Percentiles rank a stretch among this genome's conserved stretches.
Evolutionary conservation across 768 basidiomycete species (phyloP).

Genomic region (Omphalotus guepiniiformis): DNA sequence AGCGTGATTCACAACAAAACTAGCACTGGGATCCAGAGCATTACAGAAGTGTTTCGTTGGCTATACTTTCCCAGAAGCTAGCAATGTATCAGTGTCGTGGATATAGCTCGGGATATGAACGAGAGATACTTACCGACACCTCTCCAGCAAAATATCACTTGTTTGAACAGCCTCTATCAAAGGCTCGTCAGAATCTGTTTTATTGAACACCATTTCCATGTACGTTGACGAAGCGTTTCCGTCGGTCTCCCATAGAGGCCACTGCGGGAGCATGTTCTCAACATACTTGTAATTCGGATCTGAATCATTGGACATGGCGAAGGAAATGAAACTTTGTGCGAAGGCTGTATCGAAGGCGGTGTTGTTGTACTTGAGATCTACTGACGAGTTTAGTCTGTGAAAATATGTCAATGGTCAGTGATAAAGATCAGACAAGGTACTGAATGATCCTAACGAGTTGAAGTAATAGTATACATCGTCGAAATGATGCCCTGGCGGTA

Average conservation of each 20-base stretch:
- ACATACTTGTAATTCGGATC: conserved; percentile 17
- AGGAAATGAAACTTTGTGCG: conserved; percentile 33
- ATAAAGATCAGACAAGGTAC: not conserved
- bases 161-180: conserved; percentile 26
- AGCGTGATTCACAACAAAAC: too few relatives aligned
- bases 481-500: too few relatives aligned
- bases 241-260: conserved; percentile 26
- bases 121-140: conserved; percentile 28
- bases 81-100: not conserved
- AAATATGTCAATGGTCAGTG: not conserved
- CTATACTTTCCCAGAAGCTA: conserved; percentile 11
- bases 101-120: not conserved
- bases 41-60: too few relatives aligned
- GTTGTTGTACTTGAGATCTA: conserved; percentile 26
- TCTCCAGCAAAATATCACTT: conserved; percentile 24
- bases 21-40: too few relatives aligned
- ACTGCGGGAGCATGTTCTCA: conserved; percentile 30
- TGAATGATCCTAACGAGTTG: not conserved
- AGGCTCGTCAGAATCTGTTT: conserved; percentile 23
- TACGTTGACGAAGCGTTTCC: conserved; percentile 4
- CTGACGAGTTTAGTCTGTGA: not conserved
- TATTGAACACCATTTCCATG: conserved; percentile 46
- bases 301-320: conserved; percentile 25
- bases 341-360: conserved; percentile 33
- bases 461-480: not conserved